Base-by-base conservation (phyloP, 2,329 filamentous ascomycete genomes). In the Fusarium verticillioides region DNA sequence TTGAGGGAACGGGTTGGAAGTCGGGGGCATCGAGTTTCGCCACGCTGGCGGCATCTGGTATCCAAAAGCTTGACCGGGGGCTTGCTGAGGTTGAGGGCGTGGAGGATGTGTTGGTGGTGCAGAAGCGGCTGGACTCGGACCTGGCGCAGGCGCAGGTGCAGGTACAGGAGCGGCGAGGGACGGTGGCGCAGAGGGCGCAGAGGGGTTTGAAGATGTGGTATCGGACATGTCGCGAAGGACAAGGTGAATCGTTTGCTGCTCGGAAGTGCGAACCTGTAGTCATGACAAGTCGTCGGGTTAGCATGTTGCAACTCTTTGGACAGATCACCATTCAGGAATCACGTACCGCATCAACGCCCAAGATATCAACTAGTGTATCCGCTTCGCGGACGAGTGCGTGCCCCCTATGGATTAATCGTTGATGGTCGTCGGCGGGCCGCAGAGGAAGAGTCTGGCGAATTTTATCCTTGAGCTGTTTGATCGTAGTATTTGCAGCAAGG, bases 371-470 rank as follows among this genome's bases (percentile, higher is more conserved):
- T 81, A 92, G 82, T 21, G 86, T 90, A 64, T 90, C 88, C 16
- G 82, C 81, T 42, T 91, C 88, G 56, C 85, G 85, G 36, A 83
- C 79, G 53, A 92, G 81, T 52, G 90, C 83, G 40, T 89, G 86
- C 2, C 90, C 90, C 46, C 87, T 84, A 75, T 91, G 86, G 42
- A 92, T 92, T 66, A 92, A 81, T 46, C 90, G 85, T 78, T 91
- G 88, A 39, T 86, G 84, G 39, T 89, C 85, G 67, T 89, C 85
- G 21, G 84, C 75, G 7, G 89, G 89, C 58, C 84, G 86, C 49
- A 86, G 79, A 30, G 84, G 81, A 46, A 91, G 78, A 7, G 79
- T 77, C 74, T 89, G 83, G 37, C 88, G 87, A 65, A 92, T 90
- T 77, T 83, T 87, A 47, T 86, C 85, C 78, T 91, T 91, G 39